A percentile compares a stretch with the other conserved stretches of the same genome.
phyloP scores from a whole-genome alignment of 2,329 filamentous ascomycete species.

The Anthostomella pinea region DNA sequence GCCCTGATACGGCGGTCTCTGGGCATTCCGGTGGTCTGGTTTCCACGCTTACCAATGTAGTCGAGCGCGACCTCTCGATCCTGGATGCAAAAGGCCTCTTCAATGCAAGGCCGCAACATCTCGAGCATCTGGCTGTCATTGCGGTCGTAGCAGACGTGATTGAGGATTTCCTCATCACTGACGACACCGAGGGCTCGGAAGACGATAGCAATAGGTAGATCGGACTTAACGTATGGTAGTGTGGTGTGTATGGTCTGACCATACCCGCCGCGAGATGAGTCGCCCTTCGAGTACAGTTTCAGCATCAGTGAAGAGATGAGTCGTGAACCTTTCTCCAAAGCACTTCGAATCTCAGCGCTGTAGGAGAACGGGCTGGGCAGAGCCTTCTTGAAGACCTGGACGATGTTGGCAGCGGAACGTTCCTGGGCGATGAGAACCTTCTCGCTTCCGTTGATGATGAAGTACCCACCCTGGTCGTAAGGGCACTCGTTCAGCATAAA shows the following conservation, averaged over 20 bases:
- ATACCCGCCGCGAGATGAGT: constrained; percentile 73
- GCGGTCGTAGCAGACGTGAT: constrained; percentile 94
- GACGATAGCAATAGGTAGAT: constrained; percentile 91
- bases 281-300: constrained; percentile 84
- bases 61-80: constrained; percentile 92
- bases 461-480: constrained; percentile 97
- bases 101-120: constrained; percentile 94
- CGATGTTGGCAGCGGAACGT: constrained; percentile 95
- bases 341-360: constrained; percentile 92
- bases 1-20: constrained; percentile 88
- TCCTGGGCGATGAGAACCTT: constrained; percentile 98
- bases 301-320: constrained; percentile 91
- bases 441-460: constrained; percentile 98
- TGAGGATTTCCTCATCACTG: constrained; percentile 95
- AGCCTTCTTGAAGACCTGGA: constrained; percentile 98
- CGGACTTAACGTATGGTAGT: constrained; percentile 88
- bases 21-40: constrained; percentile 65
- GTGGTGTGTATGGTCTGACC: constrained; percentile 88
- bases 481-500: constrained; percentile 95
- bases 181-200: constrained; percentile 95
- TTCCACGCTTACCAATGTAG: constrained; percentile 91
- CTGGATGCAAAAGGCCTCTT: constrained; percentile 94
- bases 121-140: constrained; percentile 97
- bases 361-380: constrained; percentile 89
- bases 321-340: constrained; percentile 91